Percentiles rank a stretch among this genome's conserved stretches.
Conservation (phyloP, 2,329 filamentous ascomycete genomes). For the Fusarium cyanostomum region DNA sequence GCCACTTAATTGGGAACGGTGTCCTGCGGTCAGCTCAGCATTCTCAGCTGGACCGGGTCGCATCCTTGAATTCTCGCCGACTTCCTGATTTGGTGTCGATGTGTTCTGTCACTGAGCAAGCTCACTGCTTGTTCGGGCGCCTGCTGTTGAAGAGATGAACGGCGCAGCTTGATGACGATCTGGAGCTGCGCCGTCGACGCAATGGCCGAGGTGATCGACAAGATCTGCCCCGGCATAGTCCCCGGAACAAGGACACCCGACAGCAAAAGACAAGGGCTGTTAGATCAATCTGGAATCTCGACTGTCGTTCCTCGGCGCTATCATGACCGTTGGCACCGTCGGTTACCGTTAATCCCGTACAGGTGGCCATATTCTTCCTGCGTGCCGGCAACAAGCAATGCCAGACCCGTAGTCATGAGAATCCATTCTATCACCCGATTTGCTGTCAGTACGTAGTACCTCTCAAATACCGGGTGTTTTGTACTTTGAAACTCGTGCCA, state of each 20-base stretch:
- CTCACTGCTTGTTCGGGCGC: conserved; percentile 11
- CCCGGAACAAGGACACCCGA: conserved; percentile 37
- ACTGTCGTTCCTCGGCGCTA: conserved; percentile 5
- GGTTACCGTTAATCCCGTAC: neutral
- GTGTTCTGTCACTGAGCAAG: neutral
- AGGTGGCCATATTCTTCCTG: neutral
- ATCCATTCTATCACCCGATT: too few species aligned
- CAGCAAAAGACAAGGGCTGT: conserved; percentile 23
- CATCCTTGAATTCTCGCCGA: neutral
- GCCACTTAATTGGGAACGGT: conserved; percentile 31
- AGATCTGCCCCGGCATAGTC: conserved; percentile 41
- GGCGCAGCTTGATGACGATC: conserved; percentile 18
- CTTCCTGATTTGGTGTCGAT: conserved; percentile 23
- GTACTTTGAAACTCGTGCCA: conserved; percentile 1
- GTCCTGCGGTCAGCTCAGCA: conserved; percentile 16
- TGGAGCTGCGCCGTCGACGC: conserved; percentile 36
- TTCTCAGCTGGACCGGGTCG: conserved; percentile 22
- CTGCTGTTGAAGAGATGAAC: conserved; percentile 1
- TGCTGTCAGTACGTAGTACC: neutral
- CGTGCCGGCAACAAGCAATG: neutral
- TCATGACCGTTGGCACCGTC: conserved; percentile 1
- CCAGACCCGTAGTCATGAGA: neutral
- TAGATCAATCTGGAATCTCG: conserved; percentile 19
- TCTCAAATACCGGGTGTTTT: neutral
- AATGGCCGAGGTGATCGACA: conserved; percentile 38